These are phyloP conservation scores for Sclerotinia trifoliorum DNA, from an alignment of 2,329 filamentous ascomycete genomes.

Conservation along the genomic window DNA sequence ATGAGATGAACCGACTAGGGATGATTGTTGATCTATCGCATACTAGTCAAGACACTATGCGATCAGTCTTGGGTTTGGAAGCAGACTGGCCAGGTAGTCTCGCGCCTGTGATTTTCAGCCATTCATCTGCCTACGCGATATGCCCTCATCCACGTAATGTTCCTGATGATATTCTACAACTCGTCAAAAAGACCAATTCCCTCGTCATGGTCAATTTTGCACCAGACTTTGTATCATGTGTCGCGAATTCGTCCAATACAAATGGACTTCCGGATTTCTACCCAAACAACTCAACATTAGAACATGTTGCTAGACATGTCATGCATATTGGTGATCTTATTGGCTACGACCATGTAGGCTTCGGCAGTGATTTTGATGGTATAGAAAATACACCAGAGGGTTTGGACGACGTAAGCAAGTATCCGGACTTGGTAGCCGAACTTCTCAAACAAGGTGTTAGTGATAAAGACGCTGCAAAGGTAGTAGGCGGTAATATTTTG, in stretches of 20 bases:
- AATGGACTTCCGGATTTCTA: slow-evolving; percentile 68
- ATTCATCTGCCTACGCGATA: slow-evolving; percentile 76
- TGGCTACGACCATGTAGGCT: slow-evolving; percentile 82
- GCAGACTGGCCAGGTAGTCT: slow-evolving; percentile 66
- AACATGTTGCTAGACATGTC: slow-evolving; percentile 78
- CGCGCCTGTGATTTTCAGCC: slow-evolving; percentile 85
- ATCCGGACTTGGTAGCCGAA: slow-evolving; percentile 73
- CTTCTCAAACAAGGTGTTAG: slow-evolving; percentile 71
- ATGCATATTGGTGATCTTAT: slow-evolving; percentile 78
- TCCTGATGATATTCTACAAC: slow-evolving; percentile 74
- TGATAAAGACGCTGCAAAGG: slow-evolving; percentile 69
- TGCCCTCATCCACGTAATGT: slow-evolving; percentile 92
- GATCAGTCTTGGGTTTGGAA: slow-evolving; percentile 69
- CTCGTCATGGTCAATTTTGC: slow-evolving; percentile 91
- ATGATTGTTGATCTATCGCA: slow-evolving; percentile 93
- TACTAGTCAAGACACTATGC: slow-evolving; percentile 76
- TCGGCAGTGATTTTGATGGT: slow-evolving; percentile 89
- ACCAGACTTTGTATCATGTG: slow-evolving; percentile 78
- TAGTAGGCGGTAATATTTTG: slow-evolving; percentile 77
- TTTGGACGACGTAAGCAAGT: slow-evolving; percentile 82
- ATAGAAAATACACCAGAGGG: slow-evolving; percentile 67
- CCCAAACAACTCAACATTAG: slow-evolving; percentile 67
- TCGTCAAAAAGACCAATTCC: slow-evolving; percentile 71
- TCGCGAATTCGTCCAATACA: slow-evolving; percentile 49
- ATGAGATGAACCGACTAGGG: slow-evolving; percentile 91